phyloP scores from a whole-genome alignment of 2,329 filamentous ascomycete genomes.

The Microcyclospora tardicrescens region DNA sequence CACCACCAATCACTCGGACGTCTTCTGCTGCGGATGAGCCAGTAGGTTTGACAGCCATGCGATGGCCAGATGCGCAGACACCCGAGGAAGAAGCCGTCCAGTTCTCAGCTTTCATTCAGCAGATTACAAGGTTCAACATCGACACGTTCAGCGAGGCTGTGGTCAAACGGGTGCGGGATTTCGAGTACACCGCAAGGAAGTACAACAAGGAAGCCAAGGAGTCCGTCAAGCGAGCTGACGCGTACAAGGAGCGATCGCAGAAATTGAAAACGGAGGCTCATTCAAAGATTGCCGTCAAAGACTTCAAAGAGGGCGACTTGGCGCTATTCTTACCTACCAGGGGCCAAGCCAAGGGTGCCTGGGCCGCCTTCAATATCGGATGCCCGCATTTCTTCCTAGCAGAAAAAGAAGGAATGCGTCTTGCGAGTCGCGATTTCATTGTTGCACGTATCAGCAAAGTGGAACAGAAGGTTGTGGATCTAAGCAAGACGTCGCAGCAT shows the following conservation, averaged over 20 bases:
- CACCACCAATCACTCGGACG: slow-evolving; percentile 43
- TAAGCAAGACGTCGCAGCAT: slow-evolving; percentile 47
- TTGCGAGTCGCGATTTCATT: slow-evolving; percentile 85
- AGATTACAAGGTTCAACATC: slow-evolving; percentile 66
- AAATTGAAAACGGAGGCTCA: slow-evolving; percentile 70
- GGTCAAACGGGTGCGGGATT: slow-evolving; percentile 80
- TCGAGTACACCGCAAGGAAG: slow-evolving; percentile 85
- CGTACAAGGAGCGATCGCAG: slow-evolving; percentile 76
- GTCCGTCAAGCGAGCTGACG: slow-evolving; percentile 20
- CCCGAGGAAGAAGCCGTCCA: slow-evolving; percentile 54
- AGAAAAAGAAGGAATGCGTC: slow-evolving; percentile 77
- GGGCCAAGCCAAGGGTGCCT: slow-evolving; percentile 79
- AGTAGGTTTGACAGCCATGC: slow-evolving; percentile 56
- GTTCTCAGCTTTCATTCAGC: slow-evolving; percentile 62
- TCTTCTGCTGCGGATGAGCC: slow-evolving; percentile 31
- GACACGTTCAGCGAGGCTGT: slow-evolving; percentile 76
- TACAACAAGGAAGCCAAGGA: slow-evolving; percentile 78
- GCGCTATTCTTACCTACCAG: slow-evolving; percentile 88
- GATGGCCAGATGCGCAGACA: slow-evolving; percentile 66
- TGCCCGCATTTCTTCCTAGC: slow-evolving; percentile 95
- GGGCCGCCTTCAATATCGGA: slow-evolving; percentile 96
- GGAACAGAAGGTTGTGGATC: slow-evolving; percentile 84
- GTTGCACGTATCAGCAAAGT: slow-evolving; percentile 83
- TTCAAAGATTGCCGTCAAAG: slow-evolving; percentile 88
- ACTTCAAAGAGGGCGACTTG: slow-evolving; percentile 93